Conservation (phyloP, 2,329 filamentous ascomycete species). For the Arthrocladium fulminans region DNA sequence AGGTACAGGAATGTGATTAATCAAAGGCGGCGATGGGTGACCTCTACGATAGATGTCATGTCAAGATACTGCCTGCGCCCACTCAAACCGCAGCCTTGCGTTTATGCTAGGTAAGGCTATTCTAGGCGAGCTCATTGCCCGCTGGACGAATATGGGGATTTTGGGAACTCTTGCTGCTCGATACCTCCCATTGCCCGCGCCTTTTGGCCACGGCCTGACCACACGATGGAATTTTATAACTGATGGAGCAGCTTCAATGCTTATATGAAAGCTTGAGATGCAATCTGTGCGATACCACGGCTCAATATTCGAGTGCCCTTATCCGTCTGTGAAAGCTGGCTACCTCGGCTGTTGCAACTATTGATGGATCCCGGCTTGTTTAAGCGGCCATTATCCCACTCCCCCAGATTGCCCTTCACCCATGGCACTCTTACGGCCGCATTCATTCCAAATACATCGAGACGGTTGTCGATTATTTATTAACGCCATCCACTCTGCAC, state of each 20-base stretch:
- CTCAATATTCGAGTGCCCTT: too few species aligned
- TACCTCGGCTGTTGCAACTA: too few species aligned
- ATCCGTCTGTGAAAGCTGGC: too few species aligned
- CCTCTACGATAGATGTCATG: constrained; percentile 6
- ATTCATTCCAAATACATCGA: not conserved
- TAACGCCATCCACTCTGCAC: not conserved
- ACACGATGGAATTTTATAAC: too few species aligned
- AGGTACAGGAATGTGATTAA: not conserved
- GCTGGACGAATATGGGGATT: too few species aligned
- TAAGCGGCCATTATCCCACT: too few species aligned
- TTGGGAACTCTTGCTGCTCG: not conserved
- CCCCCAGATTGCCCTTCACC: too few species aligned
- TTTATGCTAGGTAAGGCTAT: constrained; percentile 1
- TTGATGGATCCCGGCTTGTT: too few species aligned
- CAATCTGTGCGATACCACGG: not conserved
- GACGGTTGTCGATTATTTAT: not conserved
- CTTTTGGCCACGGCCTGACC: not conserved
- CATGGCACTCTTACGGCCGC: constrained; percentile 10
- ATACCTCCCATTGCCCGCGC: not conserved
- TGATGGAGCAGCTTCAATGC: too few species aligned
- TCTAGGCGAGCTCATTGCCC: constrained; percentile 5
- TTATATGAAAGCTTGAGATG: not conserved
- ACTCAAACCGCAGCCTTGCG: not conserved
- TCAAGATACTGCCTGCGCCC: not conserved
- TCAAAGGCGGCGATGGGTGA: not conserved